Base-by-base conservation (phyloP, 202 grass and related monocot genomes). In the Saccharum hybrid region DNA sequence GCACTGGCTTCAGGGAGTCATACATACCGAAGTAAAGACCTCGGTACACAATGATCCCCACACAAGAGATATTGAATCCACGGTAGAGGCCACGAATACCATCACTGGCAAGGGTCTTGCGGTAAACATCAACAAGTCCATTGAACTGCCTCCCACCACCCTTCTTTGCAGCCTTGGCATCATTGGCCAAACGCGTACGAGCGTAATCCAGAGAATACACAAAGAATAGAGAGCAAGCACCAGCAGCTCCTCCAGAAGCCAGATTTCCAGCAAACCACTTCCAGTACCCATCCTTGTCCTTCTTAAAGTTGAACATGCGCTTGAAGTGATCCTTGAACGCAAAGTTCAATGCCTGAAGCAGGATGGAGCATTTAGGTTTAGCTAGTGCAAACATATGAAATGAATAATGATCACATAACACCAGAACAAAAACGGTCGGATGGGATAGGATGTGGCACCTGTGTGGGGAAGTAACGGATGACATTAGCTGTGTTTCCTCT, bases 231-330 rank as follows among this genome's bases (percentile, higher is more conserved):
- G 90, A 92, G 75, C 83, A 92, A 61, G 90, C 90, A 68, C 90
- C 90, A 73, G 90, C 90, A 61, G 90, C 90, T 68, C 90, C 90
- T 72, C 90, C 90, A 51, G 90, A 92, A 48, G 90, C 90, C 22
- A 92, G 68, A 72, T 92, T 92, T 6, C 90, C 90, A 37, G 81
- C 90, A 63, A 92, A 92, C 90, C 90, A 92, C 57, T 92, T 92
- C 90, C 90, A 92, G 80, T 92, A 92, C 15, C 90, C 90, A 39
- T 92, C 90, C 80, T 67, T 89, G 67, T 92, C 90, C 67, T 92
- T 92, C 84, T 92, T 92, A 42, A 92, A 92, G 84, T 92, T 89
- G 71, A 92, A 92, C 90, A 92, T 89, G 64, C 90, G 84, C 84
- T 89, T 89, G 81, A 92, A 92, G 51, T 92, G 84, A 39, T 92